Evolutionary conservation across 2,329 filamentous ascomycete genomes (phyloP).

Genomic region (Calonectria pseudoreteaudii): DNA sequence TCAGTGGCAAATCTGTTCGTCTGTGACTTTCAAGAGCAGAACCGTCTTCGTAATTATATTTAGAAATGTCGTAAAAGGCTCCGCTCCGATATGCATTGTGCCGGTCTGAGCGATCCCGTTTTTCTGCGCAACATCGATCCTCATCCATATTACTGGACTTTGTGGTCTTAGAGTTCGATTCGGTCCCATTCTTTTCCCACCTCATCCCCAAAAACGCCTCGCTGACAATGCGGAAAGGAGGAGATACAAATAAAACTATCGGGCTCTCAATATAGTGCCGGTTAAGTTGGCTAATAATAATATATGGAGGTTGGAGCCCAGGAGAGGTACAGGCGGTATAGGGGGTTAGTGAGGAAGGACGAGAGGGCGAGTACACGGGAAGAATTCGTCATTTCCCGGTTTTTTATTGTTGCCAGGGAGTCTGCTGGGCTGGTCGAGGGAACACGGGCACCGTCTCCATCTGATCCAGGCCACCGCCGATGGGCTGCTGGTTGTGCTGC

Average conservation of each 20-base stretch:
- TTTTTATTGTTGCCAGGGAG: constrained; percentile 68
- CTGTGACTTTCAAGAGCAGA: neutral
- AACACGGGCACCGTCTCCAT: constrained; percentile 87
- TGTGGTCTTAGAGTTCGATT: constrained; percentile 1
- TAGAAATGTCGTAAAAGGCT: neutral
- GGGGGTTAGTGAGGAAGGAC: neutral
- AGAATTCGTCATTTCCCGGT: neutral
- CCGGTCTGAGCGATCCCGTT: neutral
- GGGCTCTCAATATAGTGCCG: neutral
- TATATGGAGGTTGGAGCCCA: constrained; percentile 15
- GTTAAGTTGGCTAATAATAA: neutral
- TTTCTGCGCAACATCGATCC: constrained; percentile 3
- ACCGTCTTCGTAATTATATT: constrained; percentile 7
- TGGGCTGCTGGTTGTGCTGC: constrained; percentile 82
- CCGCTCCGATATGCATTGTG: constrained; percentile 10
- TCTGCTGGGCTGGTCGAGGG: constrained; percentile 78
- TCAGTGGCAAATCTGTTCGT: neutral
- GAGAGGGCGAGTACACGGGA: neutral
- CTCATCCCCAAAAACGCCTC: constrained; percentile 47
- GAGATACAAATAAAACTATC: constrained; percentile 35
- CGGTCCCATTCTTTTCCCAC: constrained; percentile 35
- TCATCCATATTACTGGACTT: neutral
- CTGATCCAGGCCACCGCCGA: constrained; percentile 84
- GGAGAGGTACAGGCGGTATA: constrained; percentile 7
- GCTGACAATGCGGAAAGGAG: constrained; percentile 47